A percentile compares a stretch with the other conserved stretches of the same genome.
Conservation (phyloP, 768 basidiomycete genomes). For the Fomitopsis serialis region DNA sequence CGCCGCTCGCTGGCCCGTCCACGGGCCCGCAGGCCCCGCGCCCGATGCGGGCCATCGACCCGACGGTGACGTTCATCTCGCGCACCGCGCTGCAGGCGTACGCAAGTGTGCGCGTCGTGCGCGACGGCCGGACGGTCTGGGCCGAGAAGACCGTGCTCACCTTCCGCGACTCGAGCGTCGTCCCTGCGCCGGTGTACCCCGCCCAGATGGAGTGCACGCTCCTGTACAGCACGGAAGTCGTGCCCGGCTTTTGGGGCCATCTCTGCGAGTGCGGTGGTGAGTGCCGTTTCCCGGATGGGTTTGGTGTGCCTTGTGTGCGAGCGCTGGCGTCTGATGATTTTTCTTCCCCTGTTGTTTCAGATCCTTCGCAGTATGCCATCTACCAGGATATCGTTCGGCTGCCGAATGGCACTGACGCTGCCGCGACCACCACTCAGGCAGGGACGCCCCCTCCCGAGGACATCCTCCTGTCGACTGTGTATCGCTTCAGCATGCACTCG, state of each 20-base stretch:
- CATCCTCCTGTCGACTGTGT: conserved; percentile 18
- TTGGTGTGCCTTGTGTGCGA: background rate
- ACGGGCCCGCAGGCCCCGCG: conserved; percentile 36
- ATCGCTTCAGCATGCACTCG: conserved; percentile 19
- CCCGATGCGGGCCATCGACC: conserved; percentile 58
- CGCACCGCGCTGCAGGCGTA: conserved; percentile 44
- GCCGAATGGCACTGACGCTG: background rate
- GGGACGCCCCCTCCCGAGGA: conserved; percentile 10
- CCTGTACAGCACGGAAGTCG: conserved; percentile 21
- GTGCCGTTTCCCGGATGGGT: background rate
- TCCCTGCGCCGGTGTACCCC: conserved; percentile 13
- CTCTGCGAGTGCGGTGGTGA: conserved; percentile 16
- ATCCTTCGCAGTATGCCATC: conserved; percentile 17
- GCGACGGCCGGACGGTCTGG: conserved; percentile 27
- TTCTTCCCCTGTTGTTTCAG: too few relatives aligned
- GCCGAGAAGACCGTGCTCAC: conserved; percentile 35
- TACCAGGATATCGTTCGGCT: conserved; percentile 20
- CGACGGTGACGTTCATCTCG: conserved; percentile 61
- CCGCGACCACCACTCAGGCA: background rate
- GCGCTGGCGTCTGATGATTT: background rate
- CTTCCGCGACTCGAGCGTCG: conserved; percentile 15
- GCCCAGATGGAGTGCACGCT: conserved; percentile 19
- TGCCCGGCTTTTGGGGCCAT: conserved; percentile 18
- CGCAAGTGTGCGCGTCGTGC: conserved; percentile 51
- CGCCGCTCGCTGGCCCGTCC: conserved; percentile 9